These are phyloP conservation scores for Bacterosira constricta DNA, from an alignment of 108 stramenopile genomes.

Conservation along the genomic window DNA sequence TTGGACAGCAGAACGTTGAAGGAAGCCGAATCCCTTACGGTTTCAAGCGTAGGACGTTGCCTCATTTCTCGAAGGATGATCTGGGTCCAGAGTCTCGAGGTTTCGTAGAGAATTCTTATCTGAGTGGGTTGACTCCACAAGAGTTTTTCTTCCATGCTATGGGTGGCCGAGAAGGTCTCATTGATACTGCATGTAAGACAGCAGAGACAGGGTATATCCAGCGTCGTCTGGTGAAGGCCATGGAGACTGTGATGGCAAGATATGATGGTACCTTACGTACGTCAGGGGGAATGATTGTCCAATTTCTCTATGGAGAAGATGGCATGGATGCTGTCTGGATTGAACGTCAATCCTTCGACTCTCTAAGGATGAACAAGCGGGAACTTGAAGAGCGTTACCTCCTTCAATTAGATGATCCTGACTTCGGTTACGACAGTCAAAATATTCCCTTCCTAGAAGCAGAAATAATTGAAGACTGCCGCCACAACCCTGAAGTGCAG, in stretches of 20 bases:
- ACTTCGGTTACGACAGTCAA: constrained; percentile 88
- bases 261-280: constrained; percentile 99
- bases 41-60: constrained; percentile 95
- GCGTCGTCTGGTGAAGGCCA: constrained; percentile 98
- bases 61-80: constrained; percentile 99
- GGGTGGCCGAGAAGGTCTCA: constrained; percentile 98
- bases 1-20: constrained; percentile 99
- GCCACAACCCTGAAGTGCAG: constrained; percentile 86
- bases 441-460: constrained; percentile 81
- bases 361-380: constrained; percentile 73
- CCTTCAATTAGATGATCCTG: constrained; percentile 77
- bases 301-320: constrained; percentile 99
- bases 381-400: constrained; percentile 82
- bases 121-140: constrained; percentile 96
- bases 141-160: constrained; percentile 99
- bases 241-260: constrained; percentile 97
- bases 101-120: constrained; percentile 99
- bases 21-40: constrained; percentile 99
- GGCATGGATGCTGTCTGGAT: constrained; percentile 99
- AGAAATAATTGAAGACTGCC: constrained; percentile 84
- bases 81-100: constrained; percentile 97
- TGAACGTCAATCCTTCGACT: constrained; percentile 94
- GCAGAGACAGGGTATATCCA: constrained; percentile 99
- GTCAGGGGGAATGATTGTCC: constrained; percentile 90
- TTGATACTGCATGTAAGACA: constrained; percentile 99